Percentiles rank a stretch among this genome's conserved stretches.
These are phyloP conservation scores for Backusella liffmaniae DNA, from an alignment of 192 early-diverging fungal genomes.

Conservation along the genomic window DNA sequence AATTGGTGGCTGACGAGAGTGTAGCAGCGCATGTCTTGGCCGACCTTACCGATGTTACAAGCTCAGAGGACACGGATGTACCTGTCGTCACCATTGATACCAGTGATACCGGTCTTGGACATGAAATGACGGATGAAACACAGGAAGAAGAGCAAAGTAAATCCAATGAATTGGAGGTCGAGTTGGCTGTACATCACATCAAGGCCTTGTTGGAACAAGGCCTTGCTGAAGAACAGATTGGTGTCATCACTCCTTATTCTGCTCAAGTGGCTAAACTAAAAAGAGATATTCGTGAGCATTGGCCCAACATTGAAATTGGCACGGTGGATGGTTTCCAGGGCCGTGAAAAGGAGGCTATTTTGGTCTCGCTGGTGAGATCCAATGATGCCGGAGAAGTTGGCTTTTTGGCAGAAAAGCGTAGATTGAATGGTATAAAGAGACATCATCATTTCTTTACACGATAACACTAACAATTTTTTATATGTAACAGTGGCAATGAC, in stretches of 20 bases:
- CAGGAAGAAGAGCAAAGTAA: slow-evolving; percentile 58
- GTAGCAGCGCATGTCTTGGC: slow-evolving; percentile 64
- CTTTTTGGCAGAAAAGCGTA: slow-evolving; percentile 76
- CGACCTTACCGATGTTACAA: slow-evolving; percentile 57
- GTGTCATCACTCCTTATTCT: slow-evolving; percentile 86
- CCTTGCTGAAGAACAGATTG: slow-evolving; percentile 62
- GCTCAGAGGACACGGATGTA: slow-evolving; percentile 57
- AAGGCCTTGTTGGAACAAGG: slow-evolving; percentile 61
- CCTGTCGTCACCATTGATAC: slow-evolving; percentile 78
- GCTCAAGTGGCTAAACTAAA: slow-evolving; percentile 67
- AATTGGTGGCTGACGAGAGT: slow-evolving; percentile 61
- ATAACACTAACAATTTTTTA: neutral
- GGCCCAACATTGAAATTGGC: slow-evolving; percentile 73
- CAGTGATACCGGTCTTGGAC: slow-evolving; percentile 40
- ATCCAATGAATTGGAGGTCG: slow-evolving; percentile 77
- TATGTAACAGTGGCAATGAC: slow-evolving; percentile 72
- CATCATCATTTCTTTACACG: neutral
- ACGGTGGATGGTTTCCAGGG: slow-evolving; percentile 93
- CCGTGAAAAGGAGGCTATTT: slow-evolving; percentile 84
- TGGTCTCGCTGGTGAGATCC: slow-evolving; percentile 79
- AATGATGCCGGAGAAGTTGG: slow-evolving; percentile 79
- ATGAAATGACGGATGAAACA: slow-evolving; percentile 39
- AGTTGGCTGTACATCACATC: slow-evolving; percentile 62
- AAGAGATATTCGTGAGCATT: slow-evolving; percentile 47
- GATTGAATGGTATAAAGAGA: slow-evolving; percentile 67